A percentile compares a stretch with the other conserved stretches of the same genome.
phyloP scores from a whole-genome alignment of 305 asterid species.

The Fraxinus greggii region DNA sequence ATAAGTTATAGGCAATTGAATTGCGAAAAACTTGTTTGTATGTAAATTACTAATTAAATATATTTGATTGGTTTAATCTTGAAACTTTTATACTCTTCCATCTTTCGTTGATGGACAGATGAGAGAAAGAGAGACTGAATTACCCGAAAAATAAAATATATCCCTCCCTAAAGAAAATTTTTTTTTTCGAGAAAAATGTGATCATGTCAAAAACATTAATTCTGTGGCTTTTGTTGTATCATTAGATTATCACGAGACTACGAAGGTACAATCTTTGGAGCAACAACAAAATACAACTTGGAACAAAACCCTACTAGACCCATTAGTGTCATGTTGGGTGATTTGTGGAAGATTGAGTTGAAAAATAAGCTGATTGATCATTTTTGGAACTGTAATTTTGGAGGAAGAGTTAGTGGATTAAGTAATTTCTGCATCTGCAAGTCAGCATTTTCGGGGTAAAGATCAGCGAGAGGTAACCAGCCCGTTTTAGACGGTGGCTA shows the following conservation, averaged over 20 bases:
- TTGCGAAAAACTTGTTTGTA: neutral
- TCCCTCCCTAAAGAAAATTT: neutral
- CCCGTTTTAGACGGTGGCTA: neutral
- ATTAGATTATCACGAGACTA: neutral
- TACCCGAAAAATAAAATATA: neutral
- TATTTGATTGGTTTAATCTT: neutral
- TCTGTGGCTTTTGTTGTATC: neutral
- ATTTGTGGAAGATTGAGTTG: neutral
- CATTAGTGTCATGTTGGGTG: neutral
- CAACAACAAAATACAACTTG: neutral
- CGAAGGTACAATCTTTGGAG: neutral
- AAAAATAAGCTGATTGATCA: neutral
- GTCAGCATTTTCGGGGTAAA: neutral
- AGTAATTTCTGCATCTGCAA: neutral
- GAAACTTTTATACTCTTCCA: neutral
- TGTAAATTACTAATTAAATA: neutral
- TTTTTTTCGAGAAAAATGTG: neutral
- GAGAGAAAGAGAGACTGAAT: neutral
- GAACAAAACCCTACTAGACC: neutral
- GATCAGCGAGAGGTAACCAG: neutral
- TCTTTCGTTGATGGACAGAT: neutral
- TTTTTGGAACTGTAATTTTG: neutral
- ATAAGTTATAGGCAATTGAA: neutral
- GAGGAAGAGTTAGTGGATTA: neutral
- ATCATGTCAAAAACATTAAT: neutral